These are phyloP conservation scores for Zalerion maritima DNA, from an alignment of 495 filamentous ascomycete species.

Conservation along the genomic window DNA sequence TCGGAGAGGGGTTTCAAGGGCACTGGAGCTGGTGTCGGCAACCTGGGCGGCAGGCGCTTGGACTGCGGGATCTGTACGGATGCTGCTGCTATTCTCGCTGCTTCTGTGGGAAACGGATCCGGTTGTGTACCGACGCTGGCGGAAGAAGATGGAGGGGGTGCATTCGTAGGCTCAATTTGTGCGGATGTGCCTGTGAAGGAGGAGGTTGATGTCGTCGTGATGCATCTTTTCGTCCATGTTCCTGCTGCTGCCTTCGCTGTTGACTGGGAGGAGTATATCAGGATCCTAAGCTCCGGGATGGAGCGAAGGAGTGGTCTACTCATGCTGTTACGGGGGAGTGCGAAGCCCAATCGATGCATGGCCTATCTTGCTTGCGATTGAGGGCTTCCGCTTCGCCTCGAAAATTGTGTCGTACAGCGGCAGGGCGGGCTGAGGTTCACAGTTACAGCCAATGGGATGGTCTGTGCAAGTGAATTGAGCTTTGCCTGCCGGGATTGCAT, in stretches of 20 bases:
- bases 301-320: constrained; percentile 32
- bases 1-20: constrained; percentile 35
- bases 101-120: too few relatives aligned
- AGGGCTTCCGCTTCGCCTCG: too few relatives aligned
- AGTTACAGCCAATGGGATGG: too few relatives aligned
- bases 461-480: too few relatives aligned
- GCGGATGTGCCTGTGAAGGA: constrained; percentile 16
- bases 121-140: too few relatives aligned
- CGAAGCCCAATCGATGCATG: too few relatives aligned
- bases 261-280: constrained; percentile 20
- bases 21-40: constrained; percentile 20
- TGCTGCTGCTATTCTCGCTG: constrained; percentile 17
- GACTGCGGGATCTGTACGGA: constrained; percentile 9
- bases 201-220: constrained; percentile 9
- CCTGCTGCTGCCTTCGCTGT: constrained; percentile 7
- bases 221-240: too few relatives aligned
- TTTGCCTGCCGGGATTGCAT: too few relatives aligned
- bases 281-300: constrained; percentile 29
- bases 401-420: too few relatives aligned
- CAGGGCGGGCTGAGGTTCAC: too few relatives aligned
- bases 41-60: constrained; percentile 15
- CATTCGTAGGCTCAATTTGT: constrained; percentile 14
- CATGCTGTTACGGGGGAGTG: too few relatives aligned
- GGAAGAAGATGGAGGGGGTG: constrained; percentile 6
- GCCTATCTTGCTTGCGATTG: too few relatives aligned